Percentiles rank a stretch among this genome's conserved stretches.
Conservation (phyloP, 306 rosid genomes). For the Myrica gale region DNA sequence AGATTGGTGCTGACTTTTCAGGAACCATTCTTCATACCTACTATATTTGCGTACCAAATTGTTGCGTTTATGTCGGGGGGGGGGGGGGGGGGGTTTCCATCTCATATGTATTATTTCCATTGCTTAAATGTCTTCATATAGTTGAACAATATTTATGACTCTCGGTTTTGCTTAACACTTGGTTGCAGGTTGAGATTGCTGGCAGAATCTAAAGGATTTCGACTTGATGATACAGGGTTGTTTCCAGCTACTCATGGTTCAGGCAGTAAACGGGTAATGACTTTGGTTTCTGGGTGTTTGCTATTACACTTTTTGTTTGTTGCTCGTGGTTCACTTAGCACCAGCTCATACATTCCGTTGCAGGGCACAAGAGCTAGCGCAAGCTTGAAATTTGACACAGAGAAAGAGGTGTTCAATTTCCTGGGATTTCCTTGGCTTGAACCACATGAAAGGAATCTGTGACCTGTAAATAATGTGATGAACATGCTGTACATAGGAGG, state of each 20-base stretch:
- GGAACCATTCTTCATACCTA: background rate
- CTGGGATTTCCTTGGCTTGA: constrained; percentile 84
- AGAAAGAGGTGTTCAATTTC: constrained; percentile 81
- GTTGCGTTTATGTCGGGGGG: background rate
- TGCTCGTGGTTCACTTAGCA: constrained; percentile 9
- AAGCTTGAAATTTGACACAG: constrained; percentile 67
- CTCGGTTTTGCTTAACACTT: constrained; percentile 1
- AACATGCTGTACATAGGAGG: constrained; percentile 12
- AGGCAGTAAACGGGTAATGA: constrained; percentile 63
- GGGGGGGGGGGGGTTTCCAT: too few species aligned
- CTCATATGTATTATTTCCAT: too few species aligned
- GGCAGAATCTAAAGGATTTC: constrained; percentile 89
- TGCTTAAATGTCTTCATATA: background rate
- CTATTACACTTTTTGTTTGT: background rate
- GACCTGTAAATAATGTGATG: constrained; percentile 18
- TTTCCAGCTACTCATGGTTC: constrained; percentile 70
- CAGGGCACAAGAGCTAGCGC: constrained; percentile 76
- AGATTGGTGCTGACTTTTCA: background rate
- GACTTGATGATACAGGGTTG: constrained; percentile 86
- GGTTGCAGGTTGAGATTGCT: constrained; percentile 71
- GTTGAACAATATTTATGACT: background rate
- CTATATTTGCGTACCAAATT: background rate
- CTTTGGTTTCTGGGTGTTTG: background rate
- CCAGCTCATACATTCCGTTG: background rate
- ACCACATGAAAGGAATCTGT: constrained; percentile 84